Base-by-base conservation (phyloP, 179 eudicot species). In the Drosera spatulata region DNA sequence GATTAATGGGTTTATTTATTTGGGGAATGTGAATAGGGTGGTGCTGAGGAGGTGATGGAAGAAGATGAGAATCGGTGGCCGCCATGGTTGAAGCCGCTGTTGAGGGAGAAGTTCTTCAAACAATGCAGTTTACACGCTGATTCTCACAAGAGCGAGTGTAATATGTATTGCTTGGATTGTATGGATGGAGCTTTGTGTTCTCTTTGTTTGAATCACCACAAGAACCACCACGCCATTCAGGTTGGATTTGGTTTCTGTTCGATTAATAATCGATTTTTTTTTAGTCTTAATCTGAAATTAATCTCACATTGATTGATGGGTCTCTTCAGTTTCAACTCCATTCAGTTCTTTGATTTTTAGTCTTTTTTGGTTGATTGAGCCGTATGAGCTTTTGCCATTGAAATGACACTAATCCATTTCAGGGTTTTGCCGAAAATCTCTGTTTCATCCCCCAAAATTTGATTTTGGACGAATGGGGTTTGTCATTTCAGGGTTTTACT, bases 91-190 rank as follows among this genome's bases (percentile, higher is more conserved):
- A 82, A 83, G 49, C 88, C 89, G 37, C 50, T 91, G 55, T 57
- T 91, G 12, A 68, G 70, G 2, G 86, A 82, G 52, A 73, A 66
- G 11, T 91, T 88, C 79, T 91, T 91, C 40, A 84, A 69, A 54
- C 96, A 84, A 56, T 91, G 98, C 69, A 73, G 77, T 51, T 58
- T 70, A 7, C 98, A 91, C n/a, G 84, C 89, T 2, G 91, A 84
- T 75, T 82, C 95, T 2, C 91, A 88, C 69, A 91, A 86, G 68
- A 88, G 91, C 50, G 98, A 91, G 71, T 91, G 98, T 60, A 91
- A 91, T 71, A 85, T 91, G 98, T 91, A 74, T 66, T 91, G 98
- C 45, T 69, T 91, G 73, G 95, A 88, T 61, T 91, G 98, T 71
- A 77, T 84, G 78, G 61, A 81, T 55, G 91, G 85, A 0, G 63